A percentile compares a stretch with the other conserved stretches of the same genome.
phyloP scores from a whole-genome alignment of 768 basidiomycete species.

The Phylloporus arenicola region DNA sequence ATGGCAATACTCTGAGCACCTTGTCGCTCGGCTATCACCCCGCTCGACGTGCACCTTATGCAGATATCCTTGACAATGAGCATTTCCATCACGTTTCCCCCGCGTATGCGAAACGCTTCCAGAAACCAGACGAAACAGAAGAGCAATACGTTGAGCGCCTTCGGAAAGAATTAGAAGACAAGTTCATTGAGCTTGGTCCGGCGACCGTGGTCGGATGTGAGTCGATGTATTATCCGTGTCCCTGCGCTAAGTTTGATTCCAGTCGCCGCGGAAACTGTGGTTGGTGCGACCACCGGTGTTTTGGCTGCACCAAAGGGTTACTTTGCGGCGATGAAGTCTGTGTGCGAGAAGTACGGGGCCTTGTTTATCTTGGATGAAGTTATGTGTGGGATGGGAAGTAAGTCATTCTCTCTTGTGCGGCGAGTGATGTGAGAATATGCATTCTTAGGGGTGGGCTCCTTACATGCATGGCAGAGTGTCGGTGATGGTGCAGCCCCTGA shows the following conservation, averaged over 20 bases:
- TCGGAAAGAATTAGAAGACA: constrained; percentile 76
- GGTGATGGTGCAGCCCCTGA: constrained; percentile 78
- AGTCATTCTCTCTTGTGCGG: constrained; percentile 26
- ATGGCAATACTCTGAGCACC: constrained; percentile 76
- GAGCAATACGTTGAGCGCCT: constrained; percentile 76
- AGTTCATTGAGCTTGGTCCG: constrained; percentile 77
- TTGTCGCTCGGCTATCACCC: constrained; percentile 67
- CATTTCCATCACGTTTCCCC: constrained; percentile 85
- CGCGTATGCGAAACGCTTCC: constrained; percentile 79
- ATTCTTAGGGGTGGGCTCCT: constrained; percentile 69
- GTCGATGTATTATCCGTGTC: constrained; percentile 21
- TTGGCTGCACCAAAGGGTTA: constrained; percentile 78
- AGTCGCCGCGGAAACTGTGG: constrained; percentile 85
- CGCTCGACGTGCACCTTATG: constrained; percentile 62
- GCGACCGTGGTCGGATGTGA: constrained; percentile 78
- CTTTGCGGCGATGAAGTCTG: constrained; percentile 78
- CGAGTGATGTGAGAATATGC: background rate
- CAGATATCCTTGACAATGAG: constrained; percentile 53
- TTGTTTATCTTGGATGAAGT: constrained; percentile 88
- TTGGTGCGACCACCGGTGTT: constrained; percentile 78
- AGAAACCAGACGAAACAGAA: constrained; percentile 62
- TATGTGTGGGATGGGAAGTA: constrained; percentile 89
- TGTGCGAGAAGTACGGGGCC: constrained; percentile 66
- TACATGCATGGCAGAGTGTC: constrained; percentile 82
- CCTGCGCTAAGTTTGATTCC: background rate